Conservation (phyloP, 495 filamentous ascomycete genomes). For the Talaromyces ruber region DNA sequence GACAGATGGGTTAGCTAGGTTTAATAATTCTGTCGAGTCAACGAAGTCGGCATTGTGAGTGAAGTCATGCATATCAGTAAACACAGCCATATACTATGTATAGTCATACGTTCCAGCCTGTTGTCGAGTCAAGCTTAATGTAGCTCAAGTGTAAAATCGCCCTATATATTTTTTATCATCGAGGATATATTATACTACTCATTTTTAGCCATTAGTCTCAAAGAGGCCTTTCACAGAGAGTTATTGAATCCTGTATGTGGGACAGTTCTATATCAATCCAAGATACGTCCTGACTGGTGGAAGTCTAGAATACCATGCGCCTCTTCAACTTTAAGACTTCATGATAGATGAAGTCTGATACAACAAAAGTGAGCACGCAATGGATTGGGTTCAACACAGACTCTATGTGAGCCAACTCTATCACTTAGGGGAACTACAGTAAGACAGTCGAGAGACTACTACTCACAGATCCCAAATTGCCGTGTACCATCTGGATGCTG, state of each 20-base stretch:
- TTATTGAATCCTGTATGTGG: not conserved
- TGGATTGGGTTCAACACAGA: not conserved
- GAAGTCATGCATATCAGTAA: not conserved
- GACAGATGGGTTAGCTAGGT: too few species aligned
- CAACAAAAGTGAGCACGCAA: too few species aligned
- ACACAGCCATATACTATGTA: not conserved
- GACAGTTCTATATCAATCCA: not conserved
- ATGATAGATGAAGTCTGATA: too few species aligned
- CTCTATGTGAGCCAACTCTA: not conserved
- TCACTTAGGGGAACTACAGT: not conserved
- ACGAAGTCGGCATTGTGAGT: too few species aligned
- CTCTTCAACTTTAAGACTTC: not conserved
- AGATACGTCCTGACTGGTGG: not conserved
- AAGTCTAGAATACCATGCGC: not conserved
- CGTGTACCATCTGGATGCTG: not conserved
- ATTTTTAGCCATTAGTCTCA: not conserved
- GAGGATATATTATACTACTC: too few species aligned
- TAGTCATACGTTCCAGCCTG: not conserved
- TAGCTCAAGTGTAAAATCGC: not conserved
- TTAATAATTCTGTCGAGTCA: not conserved
- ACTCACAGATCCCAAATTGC: not conserved
- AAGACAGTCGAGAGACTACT: not conserved
- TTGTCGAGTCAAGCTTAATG: not conserved
- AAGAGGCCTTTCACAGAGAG: not conserved
- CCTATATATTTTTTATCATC: too few species aligned